Percentiles rank a stretch among this genome's conserved stretches.
Evolutionary conservation across 1,139 yeast genomes (phyloP).

Genomic region (Sugiyamaella novakii): DNA sequence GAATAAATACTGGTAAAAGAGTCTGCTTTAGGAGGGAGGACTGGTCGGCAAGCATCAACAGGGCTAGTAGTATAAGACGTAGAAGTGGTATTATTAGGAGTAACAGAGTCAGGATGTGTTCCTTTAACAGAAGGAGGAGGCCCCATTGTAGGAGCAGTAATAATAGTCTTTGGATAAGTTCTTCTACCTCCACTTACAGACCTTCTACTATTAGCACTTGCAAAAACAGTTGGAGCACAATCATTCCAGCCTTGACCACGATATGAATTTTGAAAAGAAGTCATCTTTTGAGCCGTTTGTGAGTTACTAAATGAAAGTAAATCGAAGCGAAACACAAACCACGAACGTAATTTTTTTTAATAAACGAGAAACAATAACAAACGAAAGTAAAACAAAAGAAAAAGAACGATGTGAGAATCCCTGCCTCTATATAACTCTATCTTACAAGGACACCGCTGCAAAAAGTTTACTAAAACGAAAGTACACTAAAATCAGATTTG

Average conservation of each 20-base stretch:
- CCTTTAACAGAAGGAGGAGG: constrained; percentile 8
- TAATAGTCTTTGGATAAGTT: constrained; percentile 13
- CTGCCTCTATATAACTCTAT: background rate
- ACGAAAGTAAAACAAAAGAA: constrained; percentile 1
- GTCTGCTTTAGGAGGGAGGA: constrained; percentile 5
- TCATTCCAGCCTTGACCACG: constrained; percentile 47
- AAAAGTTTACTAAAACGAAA: no score
- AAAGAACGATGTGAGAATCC: no score
- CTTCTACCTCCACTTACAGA: constrained; percentile 14
- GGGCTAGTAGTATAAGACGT: background rate
- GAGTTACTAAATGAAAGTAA: background rate
- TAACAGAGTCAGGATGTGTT: no score
- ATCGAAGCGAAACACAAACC: constrained; percentile 1
- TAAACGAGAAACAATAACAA: background rate
- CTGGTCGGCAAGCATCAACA: background rate
- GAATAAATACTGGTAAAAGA: constrained; percentile 10
- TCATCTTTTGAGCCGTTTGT: constrained; percentile 15
- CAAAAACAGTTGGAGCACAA: constrained; percentile 38
- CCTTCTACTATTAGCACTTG: constrained; percentile 19
- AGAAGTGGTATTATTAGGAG: background rate
- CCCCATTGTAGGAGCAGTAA: constrained; percentile 6
- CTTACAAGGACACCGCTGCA: background rate
- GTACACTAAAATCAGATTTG: background rate
- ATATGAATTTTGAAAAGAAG: constrained; percentile 40
- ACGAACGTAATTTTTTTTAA: constrained; percentile 1